phyloP scores from a whole-genome alignment of 139 green algal genomes.

The Deuterostichococcus epilithicus region DNA sequence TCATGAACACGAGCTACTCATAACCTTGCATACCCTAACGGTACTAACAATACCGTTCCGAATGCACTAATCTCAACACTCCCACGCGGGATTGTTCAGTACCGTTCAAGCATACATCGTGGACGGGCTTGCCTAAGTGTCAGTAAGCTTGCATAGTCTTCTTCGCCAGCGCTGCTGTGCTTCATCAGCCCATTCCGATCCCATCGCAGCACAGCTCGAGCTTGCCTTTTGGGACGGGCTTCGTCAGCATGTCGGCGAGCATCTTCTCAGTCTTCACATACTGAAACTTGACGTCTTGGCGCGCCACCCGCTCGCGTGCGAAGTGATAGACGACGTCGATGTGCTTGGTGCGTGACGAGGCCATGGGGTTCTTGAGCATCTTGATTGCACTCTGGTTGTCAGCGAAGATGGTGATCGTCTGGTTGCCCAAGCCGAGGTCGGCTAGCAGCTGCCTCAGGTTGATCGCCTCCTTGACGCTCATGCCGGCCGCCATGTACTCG shows the following conservation, averaged over 20 bases:
- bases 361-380: conserved; percentile 24
- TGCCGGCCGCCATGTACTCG: conserved; percentile 46
- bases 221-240: conserved; percentile 20
- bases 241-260: conserved; percentile 30
- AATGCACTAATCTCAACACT: too few species aligned
- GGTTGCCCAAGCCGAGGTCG: conserved; percentile 16
- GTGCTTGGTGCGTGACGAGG: conserved; percentile 32
- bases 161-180: neutral
- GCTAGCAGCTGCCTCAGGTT: conserved; percentile 33
- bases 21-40: too few species aligned
- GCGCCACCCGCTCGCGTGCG: conserved; percentile 19
- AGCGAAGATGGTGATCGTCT: conserved; percentile 1
- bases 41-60: too few species aligned
- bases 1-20: too few species aligned
- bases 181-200: conserved; percentile 16
- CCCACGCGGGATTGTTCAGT: too few species aligned
- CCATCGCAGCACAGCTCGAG: conserved; percentile 1
- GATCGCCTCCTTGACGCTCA: conserved; percentile 34
- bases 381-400: conserved; percentile 41
- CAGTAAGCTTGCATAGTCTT: too few species aligned
- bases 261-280: conserved; percentile 18
- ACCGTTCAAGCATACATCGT: too few species aligned
- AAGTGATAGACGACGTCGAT: conserved; percentile 39
- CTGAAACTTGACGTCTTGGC: conserved; percentile 14
- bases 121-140: too few species aligned